phyloP scores from a whole-genome alignment of 2,329 filamentous ascomycete species.

The Westerdykella sp. region DNA sequence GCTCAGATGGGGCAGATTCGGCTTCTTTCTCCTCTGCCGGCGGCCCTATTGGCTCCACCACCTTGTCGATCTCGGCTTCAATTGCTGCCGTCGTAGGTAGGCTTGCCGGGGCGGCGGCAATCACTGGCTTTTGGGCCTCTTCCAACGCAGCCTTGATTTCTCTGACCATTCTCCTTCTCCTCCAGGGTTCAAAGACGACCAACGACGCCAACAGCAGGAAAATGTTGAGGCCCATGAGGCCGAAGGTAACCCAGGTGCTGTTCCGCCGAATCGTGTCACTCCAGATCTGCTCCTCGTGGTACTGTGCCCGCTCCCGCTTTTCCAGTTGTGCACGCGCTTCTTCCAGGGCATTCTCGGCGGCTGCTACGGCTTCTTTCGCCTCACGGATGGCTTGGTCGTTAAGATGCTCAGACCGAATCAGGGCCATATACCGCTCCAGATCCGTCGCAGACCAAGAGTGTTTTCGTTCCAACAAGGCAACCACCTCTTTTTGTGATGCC shows the following conservation, averaged over 20 bases:
- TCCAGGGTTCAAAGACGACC: slow-evolving; percentile 89
- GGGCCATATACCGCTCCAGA: slow-evolving; percentile 85
- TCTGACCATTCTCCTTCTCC: slow-evolving; percentile 69
- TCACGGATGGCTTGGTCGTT: slow-evolving; percentile 78
- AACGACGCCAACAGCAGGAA: slow-evolving; percentile 80
- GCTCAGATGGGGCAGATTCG: neutral
- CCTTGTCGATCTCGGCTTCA: slow-evolving; percentile 18
- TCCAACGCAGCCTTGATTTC: slow-evolving; percentile 51
- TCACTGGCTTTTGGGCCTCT: slow-evolving; percentile 25
- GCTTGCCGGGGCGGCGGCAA: slow-evolving; percentile 6
- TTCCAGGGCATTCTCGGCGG: slow-evolving; percentile 74
- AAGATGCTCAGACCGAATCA: slow-evolving; percentile 88
- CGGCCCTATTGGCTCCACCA: slow-evolving; percentile 10
- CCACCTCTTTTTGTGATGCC: slow-evolving; percentile 91
- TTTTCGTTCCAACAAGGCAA: slow-evolving; percentile 86
- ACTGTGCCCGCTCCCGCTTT: slow-evolving; percentile 77
- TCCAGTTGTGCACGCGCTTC: slow-evolving; percentile 69
- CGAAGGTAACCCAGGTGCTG: slow-evolving; percentile 98
- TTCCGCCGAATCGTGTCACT: slow-evolving; percentile 94
- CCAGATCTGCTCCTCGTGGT: slow-evolving; percentile 99
- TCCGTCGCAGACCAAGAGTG: slow-evolving; percentile 83
- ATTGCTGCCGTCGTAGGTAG: slow-evolving; percentile 5
- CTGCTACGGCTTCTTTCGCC: slow-evolving; percentile 64
- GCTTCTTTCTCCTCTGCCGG: slow-evolving; percentile 3
- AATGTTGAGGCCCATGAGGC: slow-evolving; percentile 94